Percentiles rank a stretch among this genome's conserved stretches.
phyloP scores from a whole-genome alignment of 2,329 filamentous ascomycete genomes.

The Alternaria metachromatica region DNA sequence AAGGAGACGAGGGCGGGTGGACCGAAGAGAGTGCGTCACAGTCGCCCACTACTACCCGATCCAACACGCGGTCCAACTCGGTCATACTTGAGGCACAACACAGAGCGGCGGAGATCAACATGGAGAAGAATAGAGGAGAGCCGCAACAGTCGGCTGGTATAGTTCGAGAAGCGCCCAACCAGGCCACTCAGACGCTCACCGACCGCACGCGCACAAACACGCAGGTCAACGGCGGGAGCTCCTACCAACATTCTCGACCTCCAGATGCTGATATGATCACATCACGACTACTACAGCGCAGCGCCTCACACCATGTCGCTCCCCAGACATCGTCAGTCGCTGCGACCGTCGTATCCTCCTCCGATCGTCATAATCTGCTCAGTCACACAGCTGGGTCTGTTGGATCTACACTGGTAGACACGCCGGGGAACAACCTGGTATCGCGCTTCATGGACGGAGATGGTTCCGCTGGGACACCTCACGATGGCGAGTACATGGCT shows the following conservation, averaged over 20 bases:
- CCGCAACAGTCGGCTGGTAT: constrained; percentile 16
- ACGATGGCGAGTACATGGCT: constrained; percentile 48
- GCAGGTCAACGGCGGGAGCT: constrained; percentile 39
- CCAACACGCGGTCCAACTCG: constrained; percentile 51
- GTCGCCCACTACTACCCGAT: constrained; percentile 50
- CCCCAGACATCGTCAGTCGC: constrained; percentile 70
- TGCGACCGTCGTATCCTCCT: constrained; percentile 57
- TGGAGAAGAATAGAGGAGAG: constrained; percentile 31
- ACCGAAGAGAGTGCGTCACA: constrained; percentile 53
- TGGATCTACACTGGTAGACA: constrained; percentile 49
- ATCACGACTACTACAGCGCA: constrained; percentile 70
- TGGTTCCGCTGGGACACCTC: constrained; percentile 51
- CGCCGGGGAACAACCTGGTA: constrained; percentile 51
- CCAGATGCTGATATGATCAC: constrained; percentile 71
- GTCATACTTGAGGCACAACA: constrained; percentile 46
- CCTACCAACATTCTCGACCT: constrained; percentile 44
- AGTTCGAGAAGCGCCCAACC: constrained; percentile 14
- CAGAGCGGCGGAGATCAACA: constrained; percentile 30
- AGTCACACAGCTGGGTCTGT: constrained; percentile 48
- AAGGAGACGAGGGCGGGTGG: constrained; percentile 48
- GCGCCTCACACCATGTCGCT: constrained; percentile 66
- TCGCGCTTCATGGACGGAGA: constrained; percentile 55
- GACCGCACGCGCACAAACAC: constrained; percentile 35
- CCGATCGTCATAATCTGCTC: constrained; percentile 44
- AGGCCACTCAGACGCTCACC: constrained; percentile 26